Evolutionary conservation across 768 basidiomycete species (phyloP).

Genomic region (Trametes sanguinea): DNA sequence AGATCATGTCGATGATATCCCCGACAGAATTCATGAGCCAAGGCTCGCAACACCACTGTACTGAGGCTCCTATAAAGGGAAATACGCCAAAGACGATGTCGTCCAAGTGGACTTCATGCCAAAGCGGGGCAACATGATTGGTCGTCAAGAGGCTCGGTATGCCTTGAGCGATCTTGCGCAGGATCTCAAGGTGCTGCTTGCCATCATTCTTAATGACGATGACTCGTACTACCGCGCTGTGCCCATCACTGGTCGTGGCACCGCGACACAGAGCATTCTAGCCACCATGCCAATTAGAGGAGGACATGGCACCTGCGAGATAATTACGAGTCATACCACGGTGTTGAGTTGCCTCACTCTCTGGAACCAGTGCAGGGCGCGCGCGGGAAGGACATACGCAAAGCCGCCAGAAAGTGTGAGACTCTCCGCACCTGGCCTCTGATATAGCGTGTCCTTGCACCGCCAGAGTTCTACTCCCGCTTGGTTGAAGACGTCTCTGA

Average conservation of each 20-base stretch:
- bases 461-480: not conserved
- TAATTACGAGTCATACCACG: not conserved
- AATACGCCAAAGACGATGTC: not conserved
- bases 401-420: not conserved
- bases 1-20: not conserved
- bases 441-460: not conserved
- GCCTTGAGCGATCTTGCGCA: slow-evolving; percentile 27
- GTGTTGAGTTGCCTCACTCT: not conserved
- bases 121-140: slow-evolving; percentile 34
- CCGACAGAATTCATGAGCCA: not conserved
- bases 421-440: not conserved
- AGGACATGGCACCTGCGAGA: not conserved
- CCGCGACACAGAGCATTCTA: not conserved
- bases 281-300: not conserved
- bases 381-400: not conserved
- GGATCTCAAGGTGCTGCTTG: slow-evolving; percentile 23
- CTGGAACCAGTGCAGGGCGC: not conserved
- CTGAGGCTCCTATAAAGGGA: not conserved
- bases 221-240: not conserved
- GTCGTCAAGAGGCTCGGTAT: slow-evolving; percentile 14
- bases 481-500: not conserved
- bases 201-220: not conserved
- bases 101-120: not conserved
- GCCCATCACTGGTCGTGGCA: not conserved
- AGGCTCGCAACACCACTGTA: too few relatives aligned